phyloP scores from a whole-genome alignment of 352 stramenopile genomes.

The Globisporangium abappressorium region DNA sequence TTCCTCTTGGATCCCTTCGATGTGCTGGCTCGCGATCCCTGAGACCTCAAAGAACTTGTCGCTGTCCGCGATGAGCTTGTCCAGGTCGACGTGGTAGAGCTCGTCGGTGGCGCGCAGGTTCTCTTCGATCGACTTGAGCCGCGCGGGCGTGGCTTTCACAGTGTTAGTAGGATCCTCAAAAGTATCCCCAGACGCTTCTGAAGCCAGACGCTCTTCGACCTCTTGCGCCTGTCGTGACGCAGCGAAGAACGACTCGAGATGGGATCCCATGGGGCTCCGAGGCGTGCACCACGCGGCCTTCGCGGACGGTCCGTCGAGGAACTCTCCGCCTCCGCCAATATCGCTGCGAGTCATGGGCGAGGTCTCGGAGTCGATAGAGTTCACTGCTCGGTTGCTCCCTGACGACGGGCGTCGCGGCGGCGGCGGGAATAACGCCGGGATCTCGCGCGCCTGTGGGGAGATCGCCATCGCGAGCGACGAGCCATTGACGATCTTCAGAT shows the following conservation, averaged over 20 bases:
- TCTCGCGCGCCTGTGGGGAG: constrained; percentile 26
- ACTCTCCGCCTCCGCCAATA: not conserved
- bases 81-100: constrained; percentile 51
- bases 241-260: constrained; percentile 39
- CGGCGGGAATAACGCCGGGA: constrained; percentile 16
- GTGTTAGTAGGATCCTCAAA: not conserved
- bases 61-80: constrained; percentile 35
- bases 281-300: constrained; percentile 64
- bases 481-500: constrained; percentile 10
- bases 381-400: constrained; percentile 6
- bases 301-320: constrained; percentile 20
- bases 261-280: constrained; percentile 30
- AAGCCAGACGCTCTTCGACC: not conserved
- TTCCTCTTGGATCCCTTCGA: constrained; percentile 49
- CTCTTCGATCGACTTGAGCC: constrained; percentile 45
- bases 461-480: constrained; percentile 22
- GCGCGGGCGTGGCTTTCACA: constrained; percentile 25
- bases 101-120: constrained; percentile 37
- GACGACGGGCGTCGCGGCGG: constrained; percentile 1
- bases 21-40: constrained; percentile 41
- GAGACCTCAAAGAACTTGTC: constrained; percentile 68
- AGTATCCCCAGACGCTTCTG: not conserved
- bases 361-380: constrained; percentile 19
- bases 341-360: constrained; percentile 34
- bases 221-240: not conserved